Evolutionary conservation across 768 basidiomycete genomes (phyloP), one percentile per base, ranked within the genome.

Genomic region (Lyophyllum atratum): DNA sequence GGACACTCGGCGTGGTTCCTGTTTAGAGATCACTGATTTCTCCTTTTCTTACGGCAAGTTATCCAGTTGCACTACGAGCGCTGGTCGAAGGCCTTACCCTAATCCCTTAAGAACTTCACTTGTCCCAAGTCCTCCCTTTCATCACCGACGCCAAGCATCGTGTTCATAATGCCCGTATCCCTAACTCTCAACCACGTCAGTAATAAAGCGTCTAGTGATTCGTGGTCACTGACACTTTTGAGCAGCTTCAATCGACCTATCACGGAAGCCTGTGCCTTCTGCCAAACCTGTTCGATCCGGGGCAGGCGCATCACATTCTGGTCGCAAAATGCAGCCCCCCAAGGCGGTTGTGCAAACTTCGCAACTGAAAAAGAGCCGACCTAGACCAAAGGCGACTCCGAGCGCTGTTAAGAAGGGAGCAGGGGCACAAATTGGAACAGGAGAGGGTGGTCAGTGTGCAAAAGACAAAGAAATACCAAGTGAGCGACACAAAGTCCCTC

Each of bases 1-100:
- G 55, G 40, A 50, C 6, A 21, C 31, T 12, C 61, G 61, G 10
- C 24, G 28, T 5, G 58, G 64, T n/a, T 28, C 51, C 24, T 46
- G 28, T 25, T 39, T 65, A n/a, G 59, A 60, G 40, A 24, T 61
- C n/a, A 49, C 28, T 15, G 64, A 62, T 45, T 65, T 65, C 19
- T 52, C 56, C 12, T 62, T 65, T 37, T 52, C 52, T 6, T 62
- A 62, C 44, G 58, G 63, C 62, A 37, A 10, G 58, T 53, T 40
- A 40, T 19, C 5, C 39, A 14, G 22, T 10, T 29, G 4, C 2
- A 1, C 26, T 55, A 19, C 10, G 12, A 10, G 4, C 7, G 11
- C 26, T 5, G 7, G 14, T 34, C 9, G 7, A 31, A 19, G 21
- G 19, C 24, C 44, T 49, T 11, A n/a, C 22, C 9, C n/a, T 4